Evolutionary conservation across 805 yeast genomes (phyloP).

Genomic region (Metschnikowia shivogae): DNA sequence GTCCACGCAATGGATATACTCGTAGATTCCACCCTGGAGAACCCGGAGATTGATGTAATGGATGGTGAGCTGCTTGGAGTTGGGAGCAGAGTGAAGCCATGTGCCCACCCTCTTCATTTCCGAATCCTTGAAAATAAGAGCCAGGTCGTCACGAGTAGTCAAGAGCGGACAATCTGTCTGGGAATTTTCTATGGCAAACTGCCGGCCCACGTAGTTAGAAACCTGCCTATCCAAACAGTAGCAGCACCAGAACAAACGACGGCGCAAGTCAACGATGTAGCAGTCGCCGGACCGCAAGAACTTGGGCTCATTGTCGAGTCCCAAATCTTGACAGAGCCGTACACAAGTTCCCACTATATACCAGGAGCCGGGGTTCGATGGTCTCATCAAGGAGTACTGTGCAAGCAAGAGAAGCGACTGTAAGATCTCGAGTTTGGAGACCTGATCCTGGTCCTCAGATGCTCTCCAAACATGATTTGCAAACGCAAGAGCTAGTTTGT

Average conservation of each 20-base stretch:
- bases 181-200: constrained; percentile 8
- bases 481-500: constrained; percentile 10
- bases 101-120: not conserved
- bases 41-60: constrained; percentile 9
- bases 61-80: constrained; percentile 4
- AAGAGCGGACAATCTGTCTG: constrained; percentile 7
- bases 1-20: constrained; percentile 6
- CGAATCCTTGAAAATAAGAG: not conserved
- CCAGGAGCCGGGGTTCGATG: constrained; percentile 19
- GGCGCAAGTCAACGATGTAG: constrained; percentile 8
- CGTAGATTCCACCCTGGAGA: constrained; percentile 7
- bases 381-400: constrained; percentile 19
- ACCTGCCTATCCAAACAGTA: constrained; percentile 11
- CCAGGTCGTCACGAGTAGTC: constrained; percentile 9
- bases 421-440: constrained; percentile 13
- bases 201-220: constrained; percentile 9
- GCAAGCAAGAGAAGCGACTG: constrained; percentile 17
- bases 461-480: constrained; percentile 12
- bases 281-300: constrained; percentile 1
- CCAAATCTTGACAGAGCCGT: constrained; percentile 17
- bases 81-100: not conserved
- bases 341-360: constrained; percentile 16
- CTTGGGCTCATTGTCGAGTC: constrained; percentile 11
- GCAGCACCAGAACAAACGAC: constrained; percentile 13
- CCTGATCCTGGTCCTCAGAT: constrained; percentile 2